Evolutionary conservation across 75 land plant genomes (phyloP).

Genomic region (Pinus albicaulis): DNA sequence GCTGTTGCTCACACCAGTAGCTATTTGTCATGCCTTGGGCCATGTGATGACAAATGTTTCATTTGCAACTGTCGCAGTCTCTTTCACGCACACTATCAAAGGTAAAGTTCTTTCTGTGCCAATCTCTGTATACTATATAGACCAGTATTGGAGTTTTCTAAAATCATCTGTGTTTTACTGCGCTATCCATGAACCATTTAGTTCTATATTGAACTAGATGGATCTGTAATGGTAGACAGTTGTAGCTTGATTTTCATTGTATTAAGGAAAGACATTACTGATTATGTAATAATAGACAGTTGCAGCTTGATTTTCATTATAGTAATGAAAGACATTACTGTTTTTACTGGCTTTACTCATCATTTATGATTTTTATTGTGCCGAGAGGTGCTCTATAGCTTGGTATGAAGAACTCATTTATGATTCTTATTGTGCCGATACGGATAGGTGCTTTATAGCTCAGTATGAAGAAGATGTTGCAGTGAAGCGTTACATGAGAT

Average conservation of each 20-base stretch:
- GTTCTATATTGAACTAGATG: not conserved
- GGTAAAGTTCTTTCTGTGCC: slow-evolving; percentile 27
- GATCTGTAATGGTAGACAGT: not conserved
- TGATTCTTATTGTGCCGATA: too few species aligned
- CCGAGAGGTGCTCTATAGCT: too few species aligned
- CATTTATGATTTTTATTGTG: too few species aligned
- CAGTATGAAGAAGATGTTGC: too few species aligned
- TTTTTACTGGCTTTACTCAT: too few species aligned
- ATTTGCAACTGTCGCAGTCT: slow-evolving; percentile 97
- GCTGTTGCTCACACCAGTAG: slow-evolving; percentile 79
- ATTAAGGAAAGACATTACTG: not conserved
- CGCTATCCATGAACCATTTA: not conserved
- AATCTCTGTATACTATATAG: not conserved
- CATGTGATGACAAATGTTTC: slow-evolving; percentile 97
- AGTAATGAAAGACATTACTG: not conserved
- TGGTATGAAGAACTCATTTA: too few species aligned
- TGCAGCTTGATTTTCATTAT: not conserved
- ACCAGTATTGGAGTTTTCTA: not conserved
- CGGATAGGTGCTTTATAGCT: too few species aligned
- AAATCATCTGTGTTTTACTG: not conserved
- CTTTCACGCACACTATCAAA: slow-evolving; percentile 97
- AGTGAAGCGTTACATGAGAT: too few species aligned
- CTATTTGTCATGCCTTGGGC: slow-evolving; percentile 91
- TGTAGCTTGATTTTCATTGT: not conserved
- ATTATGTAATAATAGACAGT: not conserved